phyloP scores from a whole-genome alignment of 176 grass and related monocot species.

The Tillandsia fasciculata region DNA sequence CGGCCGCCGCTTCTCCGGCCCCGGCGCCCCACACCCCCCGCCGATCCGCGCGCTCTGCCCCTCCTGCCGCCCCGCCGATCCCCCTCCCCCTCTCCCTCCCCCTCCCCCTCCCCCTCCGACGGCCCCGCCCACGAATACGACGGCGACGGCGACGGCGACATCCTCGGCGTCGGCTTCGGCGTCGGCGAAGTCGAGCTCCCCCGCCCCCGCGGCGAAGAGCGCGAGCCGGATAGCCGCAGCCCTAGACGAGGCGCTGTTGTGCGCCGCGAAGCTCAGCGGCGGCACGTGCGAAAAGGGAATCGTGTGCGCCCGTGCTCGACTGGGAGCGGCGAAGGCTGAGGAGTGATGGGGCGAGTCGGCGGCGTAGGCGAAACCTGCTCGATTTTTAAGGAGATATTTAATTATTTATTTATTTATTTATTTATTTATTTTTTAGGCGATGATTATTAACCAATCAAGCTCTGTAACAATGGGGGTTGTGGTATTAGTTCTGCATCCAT shows the following conservation, averaged over 20 bases:
- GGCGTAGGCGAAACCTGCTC: slow-evolving; percentile 2
- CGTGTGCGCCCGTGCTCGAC: background rate
- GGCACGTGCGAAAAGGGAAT: too few species aligned
- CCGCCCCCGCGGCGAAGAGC: too few species aligned
- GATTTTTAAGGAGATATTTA: background rate
- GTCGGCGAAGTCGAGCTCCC: slow-evolving; percentile 7
- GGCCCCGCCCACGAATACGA: background rate
- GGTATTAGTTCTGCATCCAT: too few species aligned
- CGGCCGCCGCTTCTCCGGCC: background rate
- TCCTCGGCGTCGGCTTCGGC: slow-evolving; percentile 6
- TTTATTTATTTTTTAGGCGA: background rate
- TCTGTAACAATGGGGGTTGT: too few species aligned
- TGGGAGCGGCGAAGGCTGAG: background rate
- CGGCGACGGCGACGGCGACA: background rate
- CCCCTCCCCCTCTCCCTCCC: slow-evolving; percentile 33
- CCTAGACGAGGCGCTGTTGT: too few species aligned
- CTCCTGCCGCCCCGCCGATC: background rate
- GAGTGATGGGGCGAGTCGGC: slow-evolving; percentile 62
- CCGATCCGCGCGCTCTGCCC: slow-evolving; percentile 12
- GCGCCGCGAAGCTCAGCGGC: too few species aligned
- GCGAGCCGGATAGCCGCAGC: too few species aligned
- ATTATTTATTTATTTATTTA: background rate
- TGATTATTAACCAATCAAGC: too few species aligned
- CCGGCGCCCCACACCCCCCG: background rate
- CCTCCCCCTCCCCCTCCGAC: slow-evolving; percentile 36